Evolutionary conservation across 2,329 filamentous ascomycete genomes (phyloP), one percentile per base, ranked within the genome.

Genomic region (Pestalotiopsis fici): DNA sequence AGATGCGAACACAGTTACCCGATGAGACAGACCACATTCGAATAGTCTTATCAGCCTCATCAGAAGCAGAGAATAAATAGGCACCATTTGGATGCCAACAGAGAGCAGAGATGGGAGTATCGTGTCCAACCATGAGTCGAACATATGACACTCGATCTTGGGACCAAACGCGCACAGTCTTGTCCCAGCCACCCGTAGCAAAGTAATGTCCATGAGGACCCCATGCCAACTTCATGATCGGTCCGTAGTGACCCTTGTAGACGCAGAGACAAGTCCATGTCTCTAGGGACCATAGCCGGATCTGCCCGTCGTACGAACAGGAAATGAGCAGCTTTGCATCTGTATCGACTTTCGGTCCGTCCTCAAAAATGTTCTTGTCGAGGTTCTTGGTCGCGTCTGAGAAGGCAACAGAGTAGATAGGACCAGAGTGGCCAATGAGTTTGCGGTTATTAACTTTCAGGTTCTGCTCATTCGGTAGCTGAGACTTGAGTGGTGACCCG

Each of bases 191-290:
- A 43, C 90, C 92, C 6, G 92, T 95, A 47, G 93, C 86, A 76
- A 99, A 99, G 82, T 99, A 99, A 80, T 98, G 95, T 0, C 96
- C 96, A 66, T 94, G 95, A 0, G 96, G 96, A 3, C 94, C 92
- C 93, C 95, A 99, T 13, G 90, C 87, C 5, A 97, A 86, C 72
- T 95, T 92, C 87, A 94, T 96, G 4, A 98, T 91, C 0, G 96
- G 95, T 2, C 93, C 93, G 71, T 95, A 92, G 75, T 98, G 96
- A 2, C 93, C 94, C 76, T 95, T 97, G 84, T 98, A 99, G 13
- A 97, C 90, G 64, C 97, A 96, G 63, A 98, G 86, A 73, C 94
- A 97, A n/a, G 92, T 88, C 91, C 93, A 98, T 18, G 93, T 89
- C 72, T 98, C 94, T 2, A 98, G 83, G 13, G 93, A 97, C 96